Percentiles rank a stretch among this genome's conserved stretches.
These are phyloP conservation scores for Chlorella sp. DNA, from an alignment of 139 green algal genomes.

Conservation along the genomic window DNA sequence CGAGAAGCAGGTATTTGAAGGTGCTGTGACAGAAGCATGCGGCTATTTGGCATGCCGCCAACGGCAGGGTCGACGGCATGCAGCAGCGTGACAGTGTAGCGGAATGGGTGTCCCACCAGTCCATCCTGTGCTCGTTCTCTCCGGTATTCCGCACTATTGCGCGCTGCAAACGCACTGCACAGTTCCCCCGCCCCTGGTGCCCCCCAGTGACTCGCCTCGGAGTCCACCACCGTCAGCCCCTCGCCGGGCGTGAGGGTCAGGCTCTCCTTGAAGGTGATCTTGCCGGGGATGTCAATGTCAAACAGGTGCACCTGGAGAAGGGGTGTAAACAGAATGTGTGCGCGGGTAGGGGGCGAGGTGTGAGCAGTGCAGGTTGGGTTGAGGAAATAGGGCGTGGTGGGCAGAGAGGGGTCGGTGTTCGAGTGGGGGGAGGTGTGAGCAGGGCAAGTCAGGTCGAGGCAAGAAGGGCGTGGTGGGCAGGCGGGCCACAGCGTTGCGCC, in stretches of 20 bases:
- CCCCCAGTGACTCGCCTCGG: constrained; percentile 55
- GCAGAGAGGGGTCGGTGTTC: background rate
- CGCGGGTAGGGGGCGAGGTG: background rate
- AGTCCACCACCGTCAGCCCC: constrained; percentile 84
- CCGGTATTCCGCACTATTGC: too few relatives aligned
- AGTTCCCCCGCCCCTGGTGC: background rate
- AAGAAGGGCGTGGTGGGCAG: too few relatives aligned
- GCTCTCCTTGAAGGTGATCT: constrained; percentile 97
- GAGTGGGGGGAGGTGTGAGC: too few relatives aligned
- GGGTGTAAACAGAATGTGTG: background rate
- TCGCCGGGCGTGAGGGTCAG: constrained; percentile 85
- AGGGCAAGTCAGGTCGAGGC: too few relatives aligned
- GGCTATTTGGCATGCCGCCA: too few relatives aligned
- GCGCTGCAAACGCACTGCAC: background rate
- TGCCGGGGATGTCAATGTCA: constrained; percentile 99
- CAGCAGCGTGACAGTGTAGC: too few relatives aligned
- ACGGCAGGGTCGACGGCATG: too few relatives aligned
- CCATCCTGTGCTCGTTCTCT: too few relatives aligned
- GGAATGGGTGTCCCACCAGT: too few relatives aligned
- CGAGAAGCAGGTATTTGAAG: too few relatives aligned
- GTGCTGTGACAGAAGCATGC: too few relatives aligned
- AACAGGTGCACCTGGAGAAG: constrained; percentile 91
- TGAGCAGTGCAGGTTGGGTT: background rate
- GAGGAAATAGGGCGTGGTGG: background rate
- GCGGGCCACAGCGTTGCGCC: too few relatives aligned